A percentile compares a stretch with the other conserved stretches of the same genome.
Conservation (phyloP, 1,284 basidiomycete species). For the Papiliotrema nemorosa region DNA sequence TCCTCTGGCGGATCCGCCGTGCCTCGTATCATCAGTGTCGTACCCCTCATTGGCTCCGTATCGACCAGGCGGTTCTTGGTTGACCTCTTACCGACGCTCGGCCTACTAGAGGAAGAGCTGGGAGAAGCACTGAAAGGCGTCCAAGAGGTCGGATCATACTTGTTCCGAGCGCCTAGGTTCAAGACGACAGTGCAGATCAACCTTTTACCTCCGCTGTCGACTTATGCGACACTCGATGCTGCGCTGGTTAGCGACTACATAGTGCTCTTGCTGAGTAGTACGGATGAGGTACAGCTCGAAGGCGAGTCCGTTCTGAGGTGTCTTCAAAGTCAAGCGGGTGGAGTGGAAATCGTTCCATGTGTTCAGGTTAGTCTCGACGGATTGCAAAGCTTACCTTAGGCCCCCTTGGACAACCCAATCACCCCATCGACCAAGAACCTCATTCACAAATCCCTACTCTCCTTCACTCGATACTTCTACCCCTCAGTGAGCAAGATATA, state of each 20-base stretch:
- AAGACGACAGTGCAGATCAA: conserved; percentile 85
- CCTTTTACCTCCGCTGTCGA: conserved; percentile 63
- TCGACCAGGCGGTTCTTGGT: conserved; percentile 69
- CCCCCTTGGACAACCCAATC: conserved; percentile 42
- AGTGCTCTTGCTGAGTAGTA: conserved; percentile 75
- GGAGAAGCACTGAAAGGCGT: conserved; percentile 17
- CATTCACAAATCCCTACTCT: conserved; percentile 78
- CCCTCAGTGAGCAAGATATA: conserved; percentile 67
- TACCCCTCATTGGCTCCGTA: conserved; percentile 42
- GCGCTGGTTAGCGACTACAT: conserved; percentile 90
- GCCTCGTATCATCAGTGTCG: conserved; percentile 50
- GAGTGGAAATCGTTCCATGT: conserved; percentile 54
- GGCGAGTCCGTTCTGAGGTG: conserved; percentile 88
- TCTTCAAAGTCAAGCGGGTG: conserved; percentile 70
- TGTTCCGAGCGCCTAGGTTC: conserved; percentile 76
- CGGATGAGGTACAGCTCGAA: conserved; percentile 75
- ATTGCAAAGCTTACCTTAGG: conserved; percentile 17
- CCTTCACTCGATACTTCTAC: conserved; percentile 92
- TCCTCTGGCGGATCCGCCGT: conserved; percentile 48
- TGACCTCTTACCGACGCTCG: conserved; percentile 64
- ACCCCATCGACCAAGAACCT: conserved; percentile 58
- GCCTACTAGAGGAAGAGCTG: conserved; percentile 56
- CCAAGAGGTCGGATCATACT: conserved; percentile 56
- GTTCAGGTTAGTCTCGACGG: conserved; percentile 53
- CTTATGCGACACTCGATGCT: conserved; percentile 80